Percentiles rank a stretch among this genome's conserved stretches.
Evolutionary conservation across 2,329 filamentous ascomycete genomes (phyloP).

Genomic region (Ophiostoma tasmaniense): DNA sequence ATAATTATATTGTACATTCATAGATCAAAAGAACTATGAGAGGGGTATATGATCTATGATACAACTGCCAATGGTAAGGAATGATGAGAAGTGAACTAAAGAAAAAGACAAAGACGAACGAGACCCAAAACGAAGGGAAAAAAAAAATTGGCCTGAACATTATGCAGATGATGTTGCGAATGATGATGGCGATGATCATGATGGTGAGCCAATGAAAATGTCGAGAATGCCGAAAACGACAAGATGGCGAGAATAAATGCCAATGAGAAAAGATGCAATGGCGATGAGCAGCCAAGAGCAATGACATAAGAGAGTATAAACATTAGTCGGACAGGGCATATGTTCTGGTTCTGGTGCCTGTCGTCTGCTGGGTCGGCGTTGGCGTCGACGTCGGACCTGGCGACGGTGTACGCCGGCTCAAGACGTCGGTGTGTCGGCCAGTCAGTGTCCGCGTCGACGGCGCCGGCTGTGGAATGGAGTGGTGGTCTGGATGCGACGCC

Average conservation of each 20-base stretch:
- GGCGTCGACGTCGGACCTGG: not conserved
- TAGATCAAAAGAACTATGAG: constrained; percentile 4
- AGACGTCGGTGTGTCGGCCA: no score
- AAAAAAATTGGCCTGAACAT: not conserved
- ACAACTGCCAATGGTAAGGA: not conserved
- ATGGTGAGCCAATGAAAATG: not conserved
- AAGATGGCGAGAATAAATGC: not conserved
- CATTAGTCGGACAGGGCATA: not conserved
- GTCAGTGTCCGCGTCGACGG: not conserved
- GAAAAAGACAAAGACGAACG: not conserved
- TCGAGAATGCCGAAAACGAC: no score
- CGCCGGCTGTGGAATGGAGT: no score
- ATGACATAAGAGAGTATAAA: constrained; percentile 7
- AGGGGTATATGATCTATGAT: constrained; percentile 11
- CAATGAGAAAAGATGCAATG: not conserved
- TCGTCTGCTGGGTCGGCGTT: not conserved
- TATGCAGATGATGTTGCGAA: not conserved
- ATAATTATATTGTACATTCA: constrained; percentile 4
- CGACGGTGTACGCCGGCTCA: not conserved
- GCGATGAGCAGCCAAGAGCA: not conserved
- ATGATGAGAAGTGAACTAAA: constrained; percentile 6
- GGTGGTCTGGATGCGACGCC: not conserved
- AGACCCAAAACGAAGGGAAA: not conserved
- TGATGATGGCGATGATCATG: not conserved
- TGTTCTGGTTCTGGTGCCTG: not conserved